A percentile compares a stretch with the other conserved stretches of the same genome.
Conservation (phyloP, 257 asterid species). For the Solanum dulcamara region DNA sequence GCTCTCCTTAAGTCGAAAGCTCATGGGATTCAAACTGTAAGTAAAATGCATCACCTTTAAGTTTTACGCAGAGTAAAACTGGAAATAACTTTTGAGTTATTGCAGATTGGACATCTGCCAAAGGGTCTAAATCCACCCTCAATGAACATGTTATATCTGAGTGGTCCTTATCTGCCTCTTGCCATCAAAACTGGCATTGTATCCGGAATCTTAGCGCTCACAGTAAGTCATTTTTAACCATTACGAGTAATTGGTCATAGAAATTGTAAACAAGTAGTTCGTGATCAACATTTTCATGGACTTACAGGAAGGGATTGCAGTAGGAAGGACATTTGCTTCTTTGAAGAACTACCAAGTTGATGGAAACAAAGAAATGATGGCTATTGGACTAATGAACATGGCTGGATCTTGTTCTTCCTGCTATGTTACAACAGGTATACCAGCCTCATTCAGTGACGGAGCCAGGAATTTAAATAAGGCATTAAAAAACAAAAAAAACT, state of each 20-base stretch:
- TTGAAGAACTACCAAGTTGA: constrained; percentile 86
- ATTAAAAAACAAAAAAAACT: neutral
- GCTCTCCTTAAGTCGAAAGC: constrained; percentile 48
- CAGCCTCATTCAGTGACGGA: neutral
- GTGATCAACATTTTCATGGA: neutral
- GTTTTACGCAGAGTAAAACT: neutral
- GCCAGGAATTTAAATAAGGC: neutral
- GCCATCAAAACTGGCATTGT: constrained; percentile 79
- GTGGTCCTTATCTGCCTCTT: constrained; percentile 52
- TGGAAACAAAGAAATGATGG: constrained; percentile 99
- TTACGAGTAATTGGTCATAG: neutral
- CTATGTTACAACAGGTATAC: constrained; percentile 87
- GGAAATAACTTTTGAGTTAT: neutral
- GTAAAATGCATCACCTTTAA: constrained; percentile 1
- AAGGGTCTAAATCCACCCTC: constrained; percentile 91
- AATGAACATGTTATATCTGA: constrained; percentile 54
- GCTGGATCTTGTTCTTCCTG: constrained; percentile 96
- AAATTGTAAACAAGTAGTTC: neutral
- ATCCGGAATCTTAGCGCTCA: constrained; percentile 79
- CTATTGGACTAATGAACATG: constrained; percentile 94
- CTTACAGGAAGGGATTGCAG: constrained; percentile 89
- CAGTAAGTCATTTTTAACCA: constrained; percentile 33
- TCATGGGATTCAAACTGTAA: constrained; percentile 52
- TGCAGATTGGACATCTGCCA: constrained; percentile 75
- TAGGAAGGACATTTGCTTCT: constrained; percentile 87